Evolutionary conservation across 345 rosid species (phyloP), one percentile per base, ranked within the genome.

Genomic region (Eucalyptus polyanthemos): DNA sequence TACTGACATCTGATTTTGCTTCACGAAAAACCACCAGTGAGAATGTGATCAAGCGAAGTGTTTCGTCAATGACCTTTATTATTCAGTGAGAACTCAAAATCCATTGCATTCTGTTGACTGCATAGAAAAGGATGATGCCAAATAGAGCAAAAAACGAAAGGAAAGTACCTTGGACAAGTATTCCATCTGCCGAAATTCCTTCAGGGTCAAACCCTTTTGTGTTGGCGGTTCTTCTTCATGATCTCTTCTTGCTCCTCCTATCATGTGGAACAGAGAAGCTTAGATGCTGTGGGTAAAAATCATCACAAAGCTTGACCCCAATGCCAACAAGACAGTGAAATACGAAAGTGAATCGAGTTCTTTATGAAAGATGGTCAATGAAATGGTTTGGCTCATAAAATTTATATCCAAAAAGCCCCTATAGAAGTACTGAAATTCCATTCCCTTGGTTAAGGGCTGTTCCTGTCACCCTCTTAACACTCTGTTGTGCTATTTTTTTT

Each of bases 171-270:
- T 94, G n/a, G 93, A 92, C 80, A 96, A 95, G 94, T 93, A 96
- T 56, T 94, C 91, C 99, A 97, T 96, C 87, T 95, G 94, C 87
- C 98, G 94, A 67, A 94, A 86, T 89, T 97, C 99, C 90, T 93
- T 94, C 4, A 97, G 94, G 4, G 93, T 94, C 93, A 96, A 85
- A 22, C 92, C 92, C 58, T 94, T 93, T 85, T 95, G 96, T 0
- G 94, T 80, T 2, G 93, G 86, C 4, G 91, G 90, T 92, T 94
- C 87, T 90, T 93, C 50, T 90, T 92, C 4, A 92, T 3, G 11
- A 97, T 93, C 91, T 88, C 92, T 89, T 94, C 96, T 94, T 96
- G 98, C 91, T 97, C 99, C 76, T 90, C 95, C 98, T 97, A 45
- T 42, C 47, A 49, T 19, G 87, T 9, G 37, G 15, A 9, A 50